A percentile compares a stretch with the other conserved stretches of the same genome.
phyloP scores from a whole-genome alignment of 208 protist species.

The Wallacemonas sp. region DNA sequence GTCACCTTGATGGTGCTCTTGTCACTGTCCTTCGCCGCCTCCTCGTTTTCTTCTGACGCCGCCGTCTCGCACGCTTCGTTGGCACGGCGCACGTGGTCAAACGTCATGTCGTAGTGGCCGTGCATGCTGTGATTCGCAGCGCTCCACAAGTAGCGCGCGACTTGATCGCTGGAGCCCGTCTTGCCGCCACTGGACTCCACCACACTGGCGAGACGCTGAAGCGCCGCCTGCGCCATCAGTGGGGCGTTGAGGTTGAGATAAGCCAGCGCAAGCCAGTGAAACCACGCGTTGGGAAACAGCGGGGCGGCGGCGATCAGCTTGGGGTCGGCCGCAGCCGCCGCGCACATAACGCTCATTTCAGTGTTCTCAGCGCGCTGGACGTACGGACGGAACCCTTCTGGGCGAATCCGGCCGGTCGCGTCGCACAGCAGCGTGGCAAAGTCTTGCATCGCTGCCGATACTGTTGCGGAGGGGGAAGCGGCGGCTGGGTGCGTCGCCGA shows the following conservation, averaged over 20 bases:
- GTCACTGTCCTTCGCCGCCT: too few relatives aligned
- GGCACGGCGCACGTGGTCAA: slow-evolving; percentile 9
- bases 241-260: slow-evolving; percentile 12
- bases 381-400: neutral
- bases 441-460: neutral
- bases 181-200: neutral
- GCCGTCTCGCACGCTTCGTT: neutral
- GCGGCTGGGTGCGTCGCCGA: neutral
- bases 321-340: neutral
- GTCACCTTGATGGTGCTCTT: neutral
- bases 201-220: neutral
- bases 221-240: slow-evolving; percentile 1
- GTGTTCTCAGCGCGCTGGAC: neutral
- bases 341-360: neutral
- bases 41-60: neutral
- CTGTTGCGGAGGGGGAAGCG: neutral
- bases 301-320: neutral
- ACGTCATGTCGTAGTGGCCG: slow-evolving; percentile 4
- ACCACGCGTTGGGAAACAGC: neutral
- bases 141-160: slow-evolving; percentile 9
- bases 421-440: neutral
- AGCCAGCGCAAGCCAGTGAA: neutral
- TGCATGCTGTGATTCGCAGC: neutral
- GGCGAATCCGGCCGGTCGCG: neutral
- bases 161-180: neutral